Conservation (phyloP, 306 rosid species). For the Astragalus membranaceus region DNA sequence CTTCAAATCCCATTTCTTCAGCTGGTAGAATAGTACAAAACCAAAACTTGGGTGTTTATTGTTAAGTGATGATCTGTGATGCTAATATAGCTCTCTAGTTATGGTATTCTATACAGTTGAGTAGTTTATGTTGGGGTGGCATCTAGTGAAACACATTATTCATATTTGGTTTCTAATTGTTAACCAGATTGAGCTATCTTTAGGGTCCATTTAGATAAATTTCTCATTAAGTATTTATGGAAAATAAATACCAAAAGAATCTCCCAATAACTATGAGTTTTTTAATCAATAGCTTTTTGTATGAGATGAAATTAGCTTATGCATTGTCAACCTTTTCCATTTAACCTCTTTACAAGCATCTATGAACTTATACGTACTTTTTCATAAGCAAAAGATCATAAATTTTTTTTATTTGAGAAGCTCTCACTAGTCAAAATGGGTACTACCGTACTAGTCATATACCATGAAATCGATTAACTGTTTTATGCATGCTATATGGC, state of each 20-base stretch:
- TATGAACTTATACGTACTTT: not conserved
- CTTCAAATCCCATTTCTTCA: not conserved
- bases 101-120: not conserved
- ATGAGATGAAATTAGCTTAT: not conserved
- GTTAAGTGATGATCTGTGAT: not conserved
- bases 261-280: too few relatives aligned
- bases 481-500: not conserved
- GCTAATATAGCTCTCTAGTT: not conserved
- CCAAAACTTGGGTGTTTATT: not conserved
- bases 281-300: not conserved
- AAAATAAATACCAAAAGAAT: too few relatives aligned
- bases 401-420: too few relatives aligned
- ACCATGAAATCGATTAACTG: not conserved
- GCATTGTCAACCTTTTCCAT: not conserved
- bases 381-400: too few relatives aligned
- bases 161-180: constrained; percentile 2
- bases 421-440: not conserved
- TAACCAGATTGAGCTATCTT: not conserved
- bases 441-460: not conserved
- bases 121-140: not conserved
- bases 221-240: too few relatives aligned
- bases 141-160: too few relatives aligned
- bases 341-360: not conserved
- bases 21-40: not conserved
- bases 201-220: not conserved